Base-by-base conservation (phyloP, 2,329 filamentous ascomycete genomes). In the Beauveria sp. region DNA sequence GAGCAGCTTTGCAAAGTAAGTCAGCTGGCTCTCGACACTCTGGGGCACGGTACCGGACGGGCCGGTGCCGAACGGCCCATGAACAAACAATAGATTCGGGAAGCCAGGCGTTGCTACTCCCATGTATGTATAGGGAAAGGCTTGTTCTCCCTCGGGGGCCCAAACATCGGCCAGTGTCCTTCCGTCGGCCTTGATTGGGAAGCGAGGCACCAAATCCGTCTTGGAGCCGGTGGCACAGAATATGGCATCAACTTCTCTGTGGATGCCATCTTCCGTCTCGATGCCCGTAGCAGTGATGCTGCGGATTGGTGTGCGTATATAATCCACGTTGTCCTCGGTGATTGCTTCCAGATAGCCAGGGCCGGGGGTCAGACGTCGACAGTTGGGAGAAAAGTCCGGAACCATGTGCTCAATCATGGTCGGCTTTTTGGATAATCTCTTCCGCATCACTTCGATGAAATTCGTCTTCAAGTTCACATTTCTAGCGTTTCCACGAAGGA, bases 151-250 rank as follows among this genome's bases (percentile, higher is more conserved):
- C 44, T 77, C 80, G 2, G 76, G 76, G 16, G 75, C 76, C 87
- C 87, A 90, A 1, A 81, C 75, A 9, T 77, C 71, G 12, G 76
- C 72, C 2, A 90, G 73, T 61, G 86, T 79, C 9, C 78, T 70
- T 2, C 80, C 84, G 53, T 79, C 71, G 1, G 83, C 80, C 26
- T 76, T 74, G 64, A 90, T 82, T 0, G 83, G 76, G 64, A 90
- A 90, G 0, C 80, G 80, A 0, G 85, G 85, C 0, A 80, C 74
- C 70, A 82, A 77, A 64, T 84, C 79, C 12, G 79, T 77, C 64
- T 88, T 86, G 9, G 85, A 84, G 1, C 88, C 88, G 0, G 88
- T 91, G 1, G 86, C 84, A 66, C 86, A 90, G 65, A 90, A 84
- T 5, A 89, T 75, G 16, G 84, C 83, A 63, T 89, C 86, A 0